phyloP scores from a whole-genome alignment of 2,329 filamentous ascomycete species.

The Cryoendolithus antarcticus region DNA sequence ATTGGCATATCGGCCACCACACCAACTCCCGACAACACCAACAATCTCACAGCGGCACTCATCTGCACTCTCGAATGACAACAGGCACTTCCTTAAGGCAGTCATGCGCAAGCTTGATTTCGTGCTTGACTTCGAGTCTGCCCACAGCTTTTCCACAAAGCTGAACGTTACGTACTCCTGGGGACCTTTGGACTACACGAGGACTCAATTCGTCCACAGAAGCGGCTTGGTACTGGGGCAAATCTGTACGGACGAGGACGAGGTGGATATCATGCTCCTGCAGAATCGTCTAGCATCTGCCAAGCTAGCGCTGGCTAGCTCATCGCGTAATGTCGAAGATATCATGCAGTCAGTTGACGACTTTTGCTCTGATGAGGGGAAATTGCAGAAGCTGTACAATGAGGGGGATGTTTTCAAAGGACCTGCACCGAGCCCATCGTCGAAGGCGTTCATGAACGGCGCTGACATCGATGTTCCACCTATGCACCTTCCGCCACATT shows the following conservation, averaged over 20 bases:
- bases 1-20: constrained; percentile 57
- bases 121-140: constrained; percentile 82
- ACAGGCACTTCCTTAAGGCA: constrained; percentile 73
- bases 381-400: constrained; percentile 31
- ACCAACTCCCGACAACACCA: constrained; percentile 46
- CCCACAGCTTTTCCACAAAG: constrained; percentile 64
- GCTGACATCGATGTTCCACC: constrained; percentile 27
- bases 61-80: constrained; percentile 53
- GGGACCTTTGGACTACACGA: constrained; percentile 76
- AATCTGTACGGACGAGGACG: constrained; percentile 52
- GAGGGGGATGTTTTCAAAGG: constrained; percentile 24
- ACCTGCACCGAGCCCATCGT: constrained; percentile 28
- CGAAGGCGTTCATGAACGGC: constrained; percentile 13
- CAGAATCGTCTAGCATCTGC: constrained; percentile 57
- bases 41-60: constrained; percentile 34
- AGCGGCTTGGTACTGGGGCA: constrained; percentile 72
- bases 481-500: constrained; percentile 28
- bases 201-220: constrained; percentile 88
- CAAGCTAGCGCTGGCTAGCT: background rate
- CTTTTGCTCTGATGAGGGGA: constrained; percentile 18
- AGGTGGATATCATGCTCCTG: constrained; percentile 71
- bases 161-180: constrained; percentile 89
- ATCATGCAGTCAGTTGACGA: constrained; percentile 2
- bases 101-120: constrained; percentile 81
- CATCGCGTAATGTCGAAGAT: constrained; percentile 1